phyloP scores from a whole-genome alignment of 345 rosid genomes.

The Toxicodendron radicans region DNA sequence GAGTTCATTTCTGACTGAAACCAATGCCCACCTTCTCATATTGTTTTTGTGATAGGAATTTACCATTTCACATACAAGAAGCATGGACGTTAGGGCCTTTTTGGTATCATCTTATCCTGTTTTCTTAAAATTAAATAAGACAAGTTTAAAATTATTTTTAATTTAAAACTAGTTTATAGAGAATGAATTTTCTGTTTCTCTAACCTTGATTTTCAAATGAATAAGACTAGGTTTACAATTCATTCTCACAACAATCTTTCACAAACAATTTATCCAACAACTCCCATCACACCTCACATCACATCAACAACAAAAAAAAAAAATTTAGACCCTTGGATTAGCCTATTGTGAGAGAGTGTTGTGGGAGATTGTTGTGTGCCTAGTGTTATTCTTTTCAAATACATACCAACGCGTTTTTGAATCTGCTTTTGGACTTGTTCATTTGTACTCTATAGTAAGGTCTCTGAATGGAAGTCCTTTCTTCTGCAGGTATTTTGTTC shows the following conservation, averaged over 20 bases:
- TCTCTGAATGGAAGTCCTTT: slow-evolving; percentile 21
- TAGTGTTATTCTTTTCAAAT: too few relatives aligned
- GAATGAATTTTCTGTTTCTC: neutral
- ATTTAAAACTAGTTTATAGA: neutral
- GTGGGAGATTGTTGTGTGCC: too few relatives aligned
- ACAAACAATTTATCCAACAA: too few relatives aligned
- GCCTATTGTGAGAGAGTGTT: too few relatives aligned
- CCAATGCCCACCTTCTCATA: slow-evolving; percentile 10
- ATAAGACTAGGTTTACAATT: too few relatives aligned
- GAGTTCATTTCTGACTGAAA: slow-evolving; percentile 25
- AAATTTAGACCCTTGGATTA: too few relatives aligned
- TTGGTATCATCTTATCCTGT: too few relatives aligned
- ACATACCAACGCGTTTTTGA: neutral
- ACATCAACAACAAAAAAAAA: too few relatives aligned
- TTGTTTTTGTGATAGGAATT: neutral
- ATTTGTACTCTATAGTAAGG: slow-evolving; percentile 1
- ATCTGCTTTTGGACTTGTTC: neutral
- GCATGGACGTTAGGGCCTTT: neutral
- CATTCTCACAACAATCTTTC: too few relatives aligned
- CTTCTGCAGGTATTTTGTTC: slow-evolving; percentile 95
- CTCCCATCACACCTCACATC: too few relatives aligned
- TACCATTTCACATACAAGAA: neutral
- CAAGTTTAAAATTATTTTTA: too few relatives aligned
- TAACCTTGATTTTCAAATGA: neutral
- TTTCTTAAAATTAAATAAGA: too few relatives aligned